phyloP scores from a whole-genome alignment of 108 stramenopile genomes.

The Fragilariopsis cylindrus region DNA sequence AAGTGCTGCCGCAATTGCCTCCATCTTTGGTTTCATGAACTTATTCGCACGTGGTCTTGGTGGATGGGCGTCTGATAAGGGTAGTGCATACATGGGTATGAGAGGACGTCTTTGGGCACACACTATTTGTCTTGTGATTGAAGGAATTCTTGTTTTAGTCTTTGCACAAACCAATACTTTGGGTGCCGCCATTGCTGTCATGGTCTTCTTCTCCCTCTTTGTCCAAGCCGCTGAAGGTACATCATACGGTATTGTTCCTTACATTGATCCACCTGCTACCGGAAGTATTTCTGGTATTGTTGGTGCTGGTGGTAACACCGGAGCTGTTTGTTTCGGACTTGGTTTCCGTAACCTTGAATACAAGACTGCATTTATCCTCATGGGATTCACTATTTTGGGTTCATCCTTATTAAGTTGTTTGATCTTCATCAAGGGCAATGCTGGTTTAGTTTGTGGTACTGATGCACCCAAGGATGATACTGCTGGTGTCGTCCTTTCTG shows the following conservation, averaged over 20 bases:
- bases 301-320: slow-evolving; percentile 73
- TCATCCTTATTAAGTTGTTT: slow-evolving; percentile 46
- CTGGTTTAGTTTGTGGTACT: slow-evolving; percentile 36
- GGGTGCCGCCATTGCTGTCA: slow-evolving; percentile 53
- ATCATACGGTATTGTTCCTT: slow-evolving; percentile 83
- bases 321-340: slow-evolving; percentile 62
- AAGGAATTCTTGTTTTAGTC: slow-evolving; percentile 65
- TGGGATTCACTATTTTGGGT: slow-evolving; percentile 50
- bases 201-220: slow-evolving; percentile 76
- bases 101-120: slow-evolving; percentile 61
- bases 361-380: slow-evolving; percentile 43
- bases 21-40: slow-evolving; percentile 83
- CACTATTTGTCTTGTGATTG: slow-evolving; percentile 48
- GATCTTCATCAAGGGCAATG: slow-evolving; percentile 54
- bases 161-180: slow-evolving; percentile 57
- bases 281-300: slow-evolving; percentile 81
- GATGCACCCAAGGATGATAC: slow-evolving; percentile 6
- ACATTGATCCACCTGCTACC: slow-evolving; percentile 71
- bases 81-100: slow-evolving; percentile 52
- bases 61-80: slow-evolving; percentile 51
- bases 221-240: slow-evolving; percentile 82
- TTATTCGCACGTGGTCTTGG: slow-evolving; percentile 70
- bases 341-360: slow-evolving; percentile 49
- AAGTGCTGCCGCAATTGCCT: slow-evolving; percentile 68
- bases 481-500: not conserved